A percentile compares a stretch with the other conserved stretches of the same genome.
Evolutionary conservation across 2,329 filamentous ascomycete genomes (phyloP).

Genomic region (Fusarium verticillioides): DNA sequence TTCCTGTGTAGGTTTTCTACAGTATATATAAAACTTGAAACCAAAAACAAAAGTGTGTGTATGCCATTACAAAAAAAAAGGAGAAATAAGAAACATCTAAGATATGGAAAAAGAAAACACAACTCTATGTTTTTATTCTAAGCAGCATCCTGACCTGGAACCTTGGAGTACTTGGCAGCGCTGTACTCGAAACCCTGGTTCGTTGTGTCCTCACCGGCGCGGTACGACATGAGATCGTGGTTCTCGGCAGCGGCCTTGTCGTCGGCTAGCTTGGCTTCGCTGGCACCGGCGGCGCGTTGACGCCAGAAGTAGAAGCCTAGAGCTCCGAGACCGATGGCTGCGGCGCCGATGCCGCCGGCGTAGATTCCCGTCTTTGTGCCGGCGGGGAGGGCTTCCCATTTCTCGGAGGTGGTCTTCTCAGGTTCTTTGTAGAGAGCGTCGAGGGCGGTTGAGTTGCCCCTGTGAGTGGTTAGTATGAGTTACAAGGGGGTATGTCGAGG

Average conservation of each 20-base stretch:
- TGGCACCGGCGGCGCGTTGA: conserved; percentile 63
- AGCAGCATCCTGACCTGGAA: conserved; percentile 15
- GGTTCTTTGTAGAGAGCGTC: conserved; percentile 55
- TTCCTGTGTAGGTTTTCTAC: conserved; percentile 22
- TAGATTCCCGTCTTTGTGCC: conserved; percentile 65
- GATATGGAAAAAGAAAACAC: neutral
- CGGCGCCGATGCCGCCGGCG: conserved; percentile 57
- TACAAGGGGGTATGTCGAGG: too few species aligned
- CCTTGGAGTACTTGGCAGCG: conserved; percentile 30
- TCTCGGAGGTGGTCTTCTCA: conserved; percentile 60
- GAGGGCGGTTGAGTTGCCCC: conserved; percentile 67
- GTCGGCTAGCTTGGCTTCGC: conserved; percentile 61
- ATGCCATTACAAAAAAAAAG: conserved; percentile 27
- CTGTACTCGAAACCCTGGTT: conserved; percentile 45
- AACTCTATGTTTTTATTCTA: conserved; percentile 3
- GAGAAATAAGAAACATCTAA: neutral
- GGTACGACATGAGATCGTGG: conserved; percentile 62
- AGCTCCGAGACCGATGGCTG: conserved; percentile 53
- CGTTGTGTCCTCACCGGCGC: conserved; percentile 45
- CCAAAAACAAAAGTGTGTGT: conserved; percentile 13
- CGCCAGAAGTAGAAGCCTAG: conserved; percentile 65
- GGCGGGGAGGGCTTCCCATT: conserved; percentile 63
- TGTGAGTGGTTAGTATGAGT: conserved; percentile 38
- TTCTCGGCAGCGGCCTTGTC: conserved; percentile 60
- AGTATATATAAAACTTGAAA: conserved; percentile 12